These are phyloP conservation scores for Leccinum imitatum DNA, from an alignment of 768 basidiomycete genomes.

Conservation along the genomic window DNA sequence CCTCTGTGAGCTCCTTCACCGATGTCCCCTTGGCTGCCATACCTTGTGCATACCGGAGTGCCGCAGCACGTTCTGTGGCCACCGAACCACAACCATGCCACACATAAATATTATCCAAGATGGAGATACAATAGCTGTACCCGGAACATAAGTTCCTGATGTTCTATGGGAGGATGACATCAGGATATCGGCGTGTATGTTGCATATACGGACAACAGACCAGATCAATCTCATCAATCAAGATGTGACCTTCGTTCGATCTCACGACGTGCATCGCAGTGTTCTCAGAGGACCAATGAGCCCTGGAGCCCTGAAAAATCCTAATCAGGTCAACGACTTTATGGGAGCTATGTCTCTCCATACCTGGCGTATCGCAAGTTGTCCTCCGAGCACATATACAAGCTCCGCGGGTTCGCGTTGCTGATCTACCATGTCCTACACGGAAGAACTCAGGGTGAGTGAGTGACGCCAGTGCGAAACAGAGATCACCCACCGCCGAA, in stretches of 20 bases:
- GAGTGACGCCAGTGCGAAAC: not conserved
- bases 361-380: conserved; percentile 75
- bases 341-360: conserved; percentile 8
- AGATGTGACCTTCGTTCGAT: conserved; percentile 44
- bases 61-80: conserved; percentile 56
- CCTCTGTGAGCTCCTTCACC: conserved; percentile 61
- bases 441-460: not conserved
- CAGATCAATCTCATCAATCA: conserved; percentile 72
- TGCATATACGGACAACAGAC: conserved; percentile 36
- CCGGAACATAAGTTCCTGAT: conserved; percentile 76
- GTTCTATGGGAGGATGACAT: conserved; percentile 37
- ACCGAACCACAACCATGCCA: conserved; percentile 80
- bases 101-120: conserved; percentile 70
- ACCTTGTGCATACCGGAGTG: conserved; percentile 55
- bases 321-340: conserved; percentile 4
- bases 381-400: conserved; percentile 64
- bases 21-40: conserved; percentile 40
- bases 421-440: conserved; percentile 49
- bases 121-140: conserved; percentile 77
- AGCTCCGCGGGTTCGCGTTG: conserved; percentile 63
- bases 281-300: conserved; percentile 77
- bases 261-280: conserved; percentile 76
- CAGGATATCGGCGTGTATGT: conserved; percentile 1
- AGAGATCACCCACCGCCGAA: conserved; percentile 45
- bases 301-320: conserved; percentile 56